Percentiles rank a stretch among this genome's conserved stretches.
These are phyloP conservation scores for Malus hybrid DNA, from an alignment of 331 rosid species.

Conservation along the genomic window DNA sequence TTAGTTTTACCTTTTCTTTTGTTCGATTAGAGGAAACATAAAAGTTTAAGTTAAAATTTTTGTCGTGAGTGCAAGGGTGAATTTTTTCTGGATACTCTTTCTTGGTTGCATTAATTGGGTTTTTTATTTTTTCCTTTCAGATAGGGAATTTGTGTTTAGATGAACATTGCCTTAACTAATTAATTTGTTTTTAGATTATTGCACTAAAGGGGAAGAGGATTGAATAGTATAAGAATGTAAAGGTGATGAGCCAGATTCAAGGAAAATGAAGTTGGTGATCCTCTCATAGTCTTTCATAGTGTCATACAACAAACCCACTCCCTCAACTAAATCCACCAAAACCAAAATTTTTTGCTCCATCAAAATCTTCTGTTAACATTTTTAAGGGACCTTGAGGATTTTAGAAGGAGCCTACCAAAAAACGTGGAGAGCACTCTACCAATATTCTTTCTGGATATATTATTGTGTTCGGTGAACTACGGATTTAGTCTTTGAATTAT, in stretches of 20 bases:
- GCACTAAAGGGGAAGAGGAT: not conserved
- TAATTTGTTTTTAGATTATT: not conserved
- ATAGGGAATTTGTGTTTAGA: too few relatives aligned
- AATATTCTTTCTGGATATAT: not conserved
- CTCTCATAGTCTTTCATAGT: conserved; percentile 12
- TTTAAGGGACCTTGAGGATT: not conserved
- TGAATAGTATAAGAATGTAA: conserved; percentile 25
- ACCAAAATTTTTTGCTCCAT: conserved; percentile 10
- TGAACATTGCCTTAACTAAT: too few relatives aligned
- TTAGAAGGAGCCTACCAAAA: not conserved
- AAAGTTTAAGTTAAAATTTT: not conserved
- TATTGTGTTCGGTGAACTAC: too few relatives aligned
- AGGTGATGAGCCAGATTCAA: conserved; percentile 37
- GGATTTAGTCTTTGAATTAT: too few relatives aligned
- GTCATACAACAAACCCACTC: conserved; percentile 48
- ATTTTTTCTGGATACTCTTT: not conserved
- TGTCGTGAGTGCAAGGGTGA: not conserved
- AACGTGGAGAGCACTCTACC: conserved; percentile 33
- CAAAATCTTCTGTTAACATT: not conserved
- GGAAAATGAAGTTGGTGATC: conserved; percentile 57
- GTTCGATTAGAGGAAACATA: too few relatives aligned
- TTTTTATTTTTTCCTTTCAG: not conserved
- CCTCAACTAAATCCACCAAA: conserved; percentile 28
- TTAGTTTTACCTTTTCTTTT: not conserved
- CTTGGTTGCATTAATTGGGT: not conserved